Conservation (phyloP, 1,284 basidiomycete genomes). For the Lentinus polychrous region DNA sequence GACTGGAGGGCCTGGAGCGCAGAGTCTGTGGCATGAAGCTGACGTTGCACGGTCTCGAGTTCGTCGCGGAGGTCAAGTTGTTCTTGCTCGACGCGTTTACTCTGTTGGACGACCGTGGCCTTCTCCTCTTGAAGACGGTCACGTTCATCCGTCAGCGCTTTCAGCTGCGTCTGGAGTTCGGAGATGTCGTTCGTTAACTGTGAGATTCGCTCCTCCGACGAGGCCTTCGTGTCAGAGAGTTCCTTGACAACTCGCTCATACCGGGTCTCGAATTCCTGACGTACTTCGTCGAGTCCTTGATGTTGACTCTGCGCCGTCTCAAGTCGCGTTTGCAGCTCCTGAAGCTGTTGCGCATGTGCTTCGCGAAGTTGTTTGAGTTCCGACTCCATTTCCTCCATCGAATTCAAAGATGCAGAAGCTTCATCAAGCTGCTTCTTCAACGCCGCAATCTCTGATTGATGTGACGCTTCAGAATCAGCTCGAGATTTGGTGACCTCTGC, state of each 20-base stretch:
- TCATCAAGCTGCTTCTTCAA: conserved; percentile 11
- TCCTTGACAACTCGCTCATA: conserved; percentile 23
- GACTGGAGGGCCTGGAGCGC: conserved; percentile 29
- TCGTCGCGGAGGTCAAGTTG: conserved; percentile 23
- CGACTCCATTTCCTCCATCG: conserved; percentile 9
- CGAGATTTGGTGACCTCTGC: neutral
- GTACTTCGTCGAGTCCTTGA: conserved; percentile 21
- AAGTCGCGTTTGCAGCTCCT: conserved; percentile 19
- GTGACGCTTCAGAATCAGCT: neutral
- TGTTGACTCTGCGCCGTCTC: conserved; percentile 10
- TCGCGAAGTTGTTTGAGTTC: conserved; percentile 12
- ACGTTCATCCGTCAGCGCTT: conserved; percentile 29
- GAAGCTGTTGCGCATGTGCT: conserved; percentile 8
- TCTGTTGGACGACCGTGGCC: conserved; percentile 9
- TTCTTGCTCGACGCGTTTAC: conserved; percentile 18
- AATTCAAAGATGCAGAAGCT: conserved; percentile 15
- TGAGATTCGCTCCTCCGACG: conserved; percentile 19
- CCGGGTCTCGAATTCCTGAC: conserved; percentile 22
- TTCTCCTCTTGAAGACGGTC: conserved; percentile 14
- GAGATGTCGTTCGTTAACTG: conserved; percentile 20
- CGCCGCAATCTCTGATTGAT: conserved; percentile 8
- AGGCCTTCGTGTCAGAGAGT: conserved; percentile 21
- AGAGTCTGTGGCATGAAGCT: conserved; percentile 21
- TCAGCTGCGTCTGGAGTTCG: conserved; percentile 26
- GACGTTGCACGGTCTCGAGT: conserved; percentile 20